Conservation (phyloP, 352 stramenopile genomes). For the Pythium aristosporum region DNA sequence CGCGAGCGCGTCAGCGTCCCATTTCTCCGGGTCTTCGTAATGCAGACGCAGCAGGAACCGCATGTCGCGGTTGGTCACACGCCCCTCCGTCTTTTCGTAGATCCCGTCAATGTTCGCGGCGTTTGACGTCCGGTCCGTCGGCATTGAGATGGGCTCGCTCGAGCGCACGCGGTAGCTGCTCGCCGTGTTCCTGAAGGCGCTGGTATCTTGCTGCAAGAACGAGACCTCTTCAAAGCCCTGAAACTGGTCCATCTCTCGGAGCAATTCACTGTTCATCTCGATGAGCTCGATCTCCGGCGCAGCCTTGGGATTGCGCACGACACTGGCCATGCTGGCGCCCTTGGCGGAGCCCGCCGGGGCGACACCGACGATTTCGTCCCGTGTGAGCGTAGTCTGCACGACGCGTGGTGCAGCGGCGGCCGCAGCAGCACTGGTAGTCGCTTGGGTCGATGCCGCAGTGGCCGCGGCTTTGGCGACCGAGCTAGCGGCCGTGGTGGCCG, state of each 20-base stretch:
- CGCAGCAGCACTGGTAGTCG: neutral
- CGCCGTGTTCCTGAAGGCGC: constrained; percentile 57
- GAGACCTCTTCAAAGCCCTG: constrained; percentile 60
- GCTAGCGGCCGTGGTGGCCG: constrained; percentile 10
- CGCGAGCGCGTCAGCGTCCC: constrained; percentile 47
- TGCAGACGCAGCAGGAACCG: constrained; percentile 57
- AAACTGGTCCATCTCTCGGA: constrained; percentile 49
- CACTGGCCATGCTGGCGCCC: constrained; percentile 3
- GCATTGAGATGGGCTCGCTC: constrained; percentile 39
- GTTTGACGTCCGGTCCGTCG: constrained; percentile 52
- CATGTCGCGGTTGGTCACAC: constrained; percentile 55
- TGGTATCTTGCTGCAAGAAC: constrained; percentile 40
- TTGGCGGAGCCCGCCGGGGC: constrained; percentile 7
- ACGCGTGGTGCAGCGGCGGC: constrained; percentile 8
- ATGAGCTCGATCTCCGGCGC: constrained; percentile 33
- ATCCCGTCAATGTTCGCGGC: constrained; percentile 39
- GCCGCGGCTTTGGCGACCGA: constrained; percentile 11
- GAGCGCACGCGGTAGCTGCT: constrained; percentile 60
- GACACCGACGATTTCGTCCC: constrained; percentile 12
- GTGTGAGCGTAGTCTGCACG: constrained; percentile 18
- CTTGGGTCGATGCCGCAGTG: neutral
- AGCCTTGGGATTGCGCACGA: constrained; percentile 16
- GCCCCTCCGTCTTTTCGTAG: constrained; percentile 38
- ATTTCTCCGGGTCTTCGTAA: constrained; percentile 57
- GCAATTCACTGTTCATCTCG: constrained; percentile 57